Conservation (phyloP, 2,329 filamentous ascomycete species). For the Venturia aucupariae region DNA sequence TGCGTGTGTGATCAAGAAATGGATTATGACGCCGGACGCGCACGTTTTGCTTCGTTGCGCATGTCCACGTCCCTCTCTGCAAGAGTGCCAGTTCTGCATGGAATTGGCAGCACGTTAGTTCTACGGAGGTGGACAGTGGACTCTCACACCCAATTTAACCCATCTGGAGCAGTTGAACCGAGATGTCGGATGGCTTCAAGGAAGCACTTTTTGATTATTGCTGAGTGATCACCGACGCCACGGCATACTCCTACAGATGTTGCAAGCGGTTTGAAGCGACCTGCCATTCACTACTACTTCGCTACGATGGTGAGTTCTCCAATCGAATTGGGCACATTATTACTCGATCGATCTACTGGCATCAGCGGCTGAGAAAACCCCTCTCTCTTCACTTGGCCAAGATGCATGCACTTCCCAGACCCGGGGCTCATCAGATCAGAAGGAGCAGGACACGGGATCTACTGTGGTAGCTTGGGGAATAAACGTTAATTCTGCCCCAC, state of each 20-base stretch:
- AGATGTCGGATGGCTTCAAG: not conserved
- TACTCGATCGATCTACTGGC: not conserved
- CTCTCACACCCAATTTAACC: not conserved
- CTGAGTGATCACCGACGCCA: not conserved
- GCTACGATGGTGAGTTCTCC: not conserved
- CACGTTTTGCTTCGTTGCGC: not conserved
- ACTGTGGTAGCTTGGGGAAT: no score
- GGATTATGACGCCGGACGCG: not conserved
- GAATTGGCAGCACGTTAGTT: no score
- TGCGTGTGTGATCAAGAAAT: not conserved
- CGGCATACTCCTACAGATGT: not conserved
- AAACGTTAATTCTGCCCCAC: no score
- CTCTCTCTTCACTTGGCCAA: no score
- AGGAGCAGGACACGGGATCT: no score
- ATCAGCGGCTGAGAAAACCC: not conserved
- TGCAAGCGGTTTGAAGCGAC: not conserved
- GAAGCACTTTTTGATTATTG: no score
- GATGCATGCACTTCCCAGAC: not conserved
- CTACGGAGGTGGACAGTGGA: slow-evolving; percentile 5
- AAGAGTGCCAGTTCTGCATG: not conserved
- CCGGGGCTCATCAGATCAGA: no score
- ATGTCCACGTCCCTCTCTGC: not conserved
- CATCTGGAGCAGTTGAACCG: not conserved
- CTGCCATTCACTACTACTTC: not conserved
- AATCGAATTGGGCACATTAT: not conserved